phyloP scores from a whole-genome alignment of 1,139 yeast genomes.

The Blastobotrys buckinghamii region DNA sequence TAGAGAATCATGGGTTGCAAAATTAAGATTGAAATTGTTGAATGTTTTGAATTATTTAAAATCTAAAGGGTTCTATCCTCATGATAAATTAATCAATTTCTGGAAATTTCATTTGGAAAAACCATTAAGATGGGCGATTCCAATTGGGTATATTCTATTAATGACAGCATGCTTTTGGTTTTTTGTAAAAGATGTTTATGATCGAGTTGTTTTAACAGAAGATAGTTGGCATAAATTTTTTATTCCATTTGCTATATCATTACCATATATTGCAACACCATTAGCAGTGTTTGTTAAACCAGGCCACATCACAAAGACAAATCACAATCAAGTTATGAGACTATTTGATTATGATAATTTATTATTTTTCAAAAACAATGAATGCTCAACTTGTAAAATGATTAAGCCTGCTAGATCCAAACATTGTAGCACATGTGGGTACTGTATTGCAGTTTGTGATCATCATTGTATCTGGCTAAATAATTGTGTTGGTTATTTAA shows the following conservation, averaged over 20 bases:
- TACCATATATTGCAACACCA: constrained; percentile 40
- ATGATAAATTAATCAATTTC: not conserved
- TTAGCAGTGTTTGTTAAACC: constrained; percentile 52
- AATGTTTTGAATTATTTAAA: constrained; percentile 11
- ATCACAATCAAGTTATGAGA: constrained; percentile 24
- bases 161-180: constrained; percentile 43
- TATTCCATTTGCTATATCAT: not conserved
- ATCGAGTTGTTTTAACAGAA: not conserved
- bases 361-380: constrained; percentile 46
- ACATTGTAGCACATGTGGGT: constrained; percentile 72
- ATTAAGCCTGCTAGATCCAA: constrained; percentile 82
- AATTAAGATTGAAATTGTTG: constrained; percentile 10
- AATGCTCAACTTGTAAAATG: constrained; percentile 56
- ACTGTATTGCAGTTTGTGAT: constrained; percentile 66
- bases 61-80: not conserved
- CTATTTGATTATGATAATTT: constrained; percentile 48
- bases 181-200: constrained; percentile 41
- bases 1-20: constrained; percentile 20
- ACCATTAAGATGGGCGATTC: constrained; percentile 36
- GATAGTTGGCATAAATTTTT: not conserved
- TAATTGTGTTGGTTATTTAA: constrained; percentile 78
- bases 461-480: constrained; percentile 97
- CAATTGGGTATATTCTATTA: constrained; percentile 43
- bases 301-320: constrained; percentile 37
- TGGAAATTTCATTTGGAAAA: constrained; percentile 7